Base-by-base conservation (phyloP, 139 green algal genomes). In the Tetraselmis chui region DNA sequence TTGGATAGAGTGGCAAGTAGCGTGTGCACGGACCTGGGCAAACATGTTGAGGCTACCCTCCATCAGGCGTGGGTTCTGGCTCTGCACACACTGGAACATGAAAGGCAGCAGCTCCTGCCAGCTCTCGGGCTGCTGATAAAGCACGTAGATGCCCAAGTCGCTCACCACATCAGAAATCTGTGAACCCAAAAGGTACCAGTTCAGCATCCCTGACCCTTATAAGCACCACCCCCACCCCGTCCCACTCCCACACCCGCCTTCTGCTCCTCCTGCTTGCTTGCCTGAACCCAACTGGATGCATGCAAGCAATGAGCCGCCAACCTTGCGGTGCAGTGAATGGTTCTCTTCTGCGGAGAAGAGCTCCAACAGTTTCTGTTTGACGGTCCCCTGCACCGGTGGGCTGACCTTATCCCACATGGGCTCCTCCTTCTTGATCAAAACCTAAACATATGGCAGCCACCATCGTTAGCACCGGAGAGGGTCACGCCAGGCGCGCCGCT, bases 91-190 rank as follows among this genome's bases (percentile, higher is more conserved):
- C 79, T 92, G 81, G 85, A 97, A 96, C 76, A 99, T 88, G 83
- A 96, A 94, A 1, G 95, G 96, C 76, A 98, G 87, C 79, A 99
- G 88, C 90, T 99, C 96, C 0, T 93, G 92, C 96, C 96, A 99
- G 28, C 86, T 84, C 5, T 80, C 45, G 18, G 45, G 45, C 45
- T 67, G 22, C 23, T 80, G 28, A 2, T 84, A 74, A 23, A 81
- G 32, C 2, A 81, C 23, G 58, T 30, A 28, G 28, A 67, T 67
- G 31, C 74, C 81, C 25, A 84, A 28, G 26, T 84, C 81, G 31
- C 74, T 76, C 27, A 82, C 28, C 76, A 79, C n/a, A 29, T 79
- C 76, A 28, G 27, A 2, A 25, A 79, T 45, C 76, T 67, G 45
- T 18, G 45, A 5, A 67, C 11, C 45, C 45, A 5, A 5, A 5